These are phyloP conservation scores for Camptophora hylomeconis DNA, from an alignment of 2,329 filamentous ascomycete species.

Conservation along the genomic window DNA sequence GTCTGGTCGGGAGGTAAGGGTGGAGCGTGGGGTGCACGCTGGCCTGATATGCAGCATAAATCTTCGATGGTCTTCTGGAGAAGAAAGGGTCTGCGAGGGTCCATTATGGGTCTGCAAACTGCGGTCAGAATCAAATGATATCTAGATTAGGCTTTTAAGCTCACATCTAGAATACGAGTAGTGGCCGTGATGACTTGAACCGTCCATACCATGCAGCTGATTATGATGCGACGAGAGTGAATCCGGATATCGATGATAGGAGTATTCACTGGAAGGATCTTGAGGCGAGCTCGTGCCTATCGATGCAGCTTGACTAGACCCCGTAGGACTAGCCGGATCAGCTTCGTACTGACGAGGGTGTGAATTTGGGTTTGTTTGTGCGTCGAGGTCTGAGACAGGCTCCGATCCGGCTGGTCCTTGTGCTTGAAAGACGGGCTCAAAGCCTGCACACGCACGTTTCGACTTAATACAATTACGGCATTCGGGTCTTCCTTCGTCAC, in stretches of 20 bases:
- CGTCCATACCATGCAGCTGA: constrained; percentile 16
- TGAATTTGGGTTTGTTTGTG: constrained; percentile 23
- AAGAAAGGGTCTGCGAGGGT: too few species aligned
- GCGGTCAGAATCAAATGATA: too few species aligned
- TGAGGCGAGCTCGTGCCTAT: constrained; percentile 11
- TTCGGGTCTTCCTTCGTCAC: constrained; percentile 85
- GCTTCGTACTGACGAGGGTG: constrained; percentile 12
- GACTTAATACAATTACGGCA: constrained; percentile 62
- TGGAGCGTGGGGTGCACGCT: constrained; percentile 27
- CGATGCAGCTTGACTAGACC: constrained; percentile 8
- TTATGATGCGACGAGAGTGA: constrained; percentile 14
- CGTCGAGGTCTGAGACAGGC: constrained; percentile 57
- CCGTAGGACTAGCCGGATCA: constrained; percentile 12
- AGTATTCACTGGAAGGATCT: constrained; percentile 13
- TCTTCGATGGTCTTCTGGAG: constrained; percentile 65
- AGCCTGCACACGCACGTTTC: constrained; percentile 54
- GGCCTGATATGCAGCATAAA: constrained; percentile 51
- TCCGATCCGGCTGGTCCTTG: constrained; percentile 27
- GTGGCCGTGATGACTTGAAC: constrained; percentile 7
- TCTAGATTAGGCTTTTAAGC: too few species aligned
- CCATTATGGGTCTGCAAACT: too few species aligned
- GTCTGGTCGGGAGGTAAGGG: constrained; percentile 42
- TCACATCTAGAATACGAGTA: too few species aligned
- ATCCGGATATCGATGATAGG: constrained; percentile 13
- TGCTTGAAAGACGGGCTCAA: constrained; percentile 62